These are phyloP conservation scores for Canavalia ensiformis DNA, from an alignment of 306 rosid species.

Conservation along the genomic window DNA sequence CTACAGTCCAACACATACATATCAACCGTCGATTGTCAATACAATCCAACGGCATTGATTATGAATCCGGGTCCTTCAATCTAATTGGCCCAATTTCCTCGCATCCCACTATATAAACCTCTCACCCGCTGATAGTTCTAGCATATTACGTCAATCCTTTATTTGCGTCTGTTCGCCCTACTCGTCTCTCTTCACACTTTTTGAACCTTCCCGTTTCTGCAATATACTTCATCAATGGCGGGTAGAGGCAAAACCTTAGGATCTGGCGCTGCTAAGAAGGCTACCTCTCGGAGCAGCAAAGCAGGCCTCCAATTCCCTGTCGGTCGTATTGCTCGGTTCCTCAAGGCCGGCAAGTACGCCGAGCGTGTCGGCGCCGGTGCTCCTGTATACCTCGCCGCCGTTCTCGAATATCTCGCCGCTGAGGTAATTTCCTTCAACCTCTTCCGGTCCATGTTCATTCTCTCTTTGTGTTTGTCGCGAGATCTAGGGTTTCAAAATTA, in stretches of 20 bases:
- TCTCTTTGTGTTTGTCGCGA: no score
- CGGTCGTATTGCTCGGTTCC: slow-evolving; percentile 89
- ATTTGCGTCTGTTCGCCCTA: no score
- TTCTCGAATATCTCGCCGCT: slow-evolving; percentile 90
- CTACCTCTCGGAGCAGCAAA: slow-evolving; percentile 84
- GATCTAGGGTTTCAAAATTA: slow-evolving; percentile 60
- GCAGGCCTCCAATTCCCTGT: slow-evolving; percentile 95
- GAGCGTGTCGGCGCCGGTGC: slow-evolving; percentile 96
- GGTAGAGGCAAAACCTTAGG: slow-evolving; percentile 66
- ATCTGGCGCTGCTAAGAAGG: slow-evolving; percentile 81
- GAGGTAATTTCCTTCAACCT: slow-evolving; percentile 59
- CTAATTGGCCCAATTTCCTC: slow-evolving; percentile 51
- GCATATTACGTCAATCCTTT: no score
- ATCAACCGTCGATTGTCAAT: slow-evolving; percentile 35
- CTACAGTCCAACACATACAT: slow-evolving; percentile 18
- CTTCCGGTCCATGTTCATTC: no score
- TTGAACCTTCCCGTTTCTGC: no score
- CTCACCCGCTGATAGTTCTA: not conserved
- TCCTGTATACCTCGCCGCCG: slow-evolving; percentile 93
- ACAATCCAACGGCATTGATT: slow-evolving; percentile 48
- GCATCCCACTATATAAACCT: slow-evolving; percentile 58
- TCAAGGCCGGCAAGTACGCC: slow-evolving; percentile 93
- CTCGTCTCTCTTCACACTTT: no score
- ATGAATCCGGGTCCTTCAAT: slow-evolving; percentile 57
- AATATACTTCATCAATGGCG: not conserved